Conservation (phyloP, 2,329 filamentous ascomycete species). For the Cladosporium austrohemisphaericum region DNA sequence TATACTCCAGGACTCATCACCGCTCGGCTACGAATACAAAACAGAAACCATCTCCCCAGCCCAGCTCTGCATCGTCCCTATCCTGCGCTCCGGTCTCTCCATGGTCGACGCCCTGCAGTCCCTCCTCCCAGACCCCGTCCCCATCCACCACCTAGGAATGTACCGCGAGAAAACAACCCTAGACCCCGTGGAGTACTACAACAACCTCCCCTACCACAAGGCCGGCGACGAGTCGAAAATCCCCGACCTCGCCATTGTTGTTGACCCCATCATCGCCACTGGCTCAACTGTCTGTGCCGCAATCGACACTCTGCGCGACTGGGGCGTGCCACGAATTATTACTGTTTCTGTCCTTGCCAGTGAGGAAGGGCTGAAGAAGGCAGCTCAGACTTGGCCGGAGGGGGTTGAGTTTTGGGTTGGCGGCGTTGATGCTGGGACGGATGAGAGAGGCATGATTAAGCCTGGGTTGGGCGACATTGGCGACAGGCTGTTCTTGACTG, state of each 20-base stretch:
- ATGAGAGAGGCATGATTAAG: conserved; percentile 81
- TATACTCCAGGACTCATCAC: conserved; percentile 63
- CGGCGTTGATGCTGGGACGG: conserved; percentile 69
- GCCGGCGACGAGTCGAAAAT: conserved; percentile 41
- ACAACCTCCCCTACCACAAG: conserved; percentile 79
- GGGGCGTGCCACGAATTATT: conserved; percentile 80
- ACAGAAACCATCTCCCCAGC: conserved; percentile 60
- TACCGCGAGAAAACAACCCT: conserved; percentile 87
- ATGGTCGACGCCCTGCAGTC: conserved; percentile 87
- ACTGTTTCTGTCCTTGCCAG: conserved; percentile 74
- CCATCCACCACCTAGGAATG: conserved; percentile 89
- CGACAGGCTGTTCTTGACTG: conserved; percentile 81
- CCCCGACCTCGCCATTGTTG: conserved; percentile 69
- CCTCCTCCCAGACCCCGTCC: conserved; percentile 73
- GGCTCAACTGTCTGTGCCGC: conserved; percentile 86
- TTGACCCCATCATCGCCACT: conserved; percentile 92
- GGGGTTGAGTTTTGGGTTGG: conserved; percentile 78
- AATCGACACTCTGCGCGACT: conserved; percentile 83
- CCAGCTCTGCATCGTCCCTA: conserved; percentile 78
- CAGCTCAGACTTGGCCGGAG: conserved; percentile 73
- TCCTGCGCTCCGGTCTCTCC: conserved; percentile 83
- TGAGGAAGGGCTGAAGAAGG: conserved; percentile 63
- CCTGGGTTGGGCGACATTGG: conserved; percentile 88
- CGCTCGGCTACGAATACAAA: conserved; percentile 72
- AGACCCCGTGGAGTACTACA: conserved; percentile 94